Evolutionary conservation across 2,329 filamentous ascomycete species (phyloP).

Genomic region (Alternaria arbusti): DNA sequence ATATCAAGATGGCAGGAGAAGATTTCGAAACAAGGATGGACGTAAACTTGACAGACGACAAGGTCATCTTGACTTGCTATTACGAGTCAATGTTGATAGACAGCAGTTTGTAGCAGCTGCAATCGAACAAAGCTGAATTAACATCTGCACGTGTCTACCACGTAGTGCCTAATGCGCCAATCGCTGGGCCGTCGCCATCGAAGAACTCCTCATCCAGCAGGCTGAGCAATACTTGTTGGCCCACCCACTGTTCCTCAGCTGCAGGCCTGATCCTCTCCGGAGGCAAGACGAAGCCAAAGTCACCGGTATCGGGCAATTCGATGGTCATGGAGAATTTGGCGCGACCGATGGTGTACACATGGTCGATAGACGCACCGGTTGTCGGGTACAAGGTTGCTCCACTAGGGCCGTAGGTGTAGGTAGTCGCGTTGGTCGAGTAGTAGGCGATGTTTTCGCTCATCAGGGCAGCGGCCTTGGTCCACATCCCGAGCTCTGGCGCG

Average conservation of each 20-base stretch:
- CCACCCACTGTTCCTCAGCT: slow-evolving; percentile 55
- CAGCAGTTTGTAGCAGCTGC: background rate
- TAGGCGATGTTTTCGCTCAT: slow-evolving; percentile 59
- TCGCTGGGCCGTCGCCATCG: slow-evolving; percentile 31
- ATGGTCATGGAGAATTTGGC: slow-evolving; percentile 55
- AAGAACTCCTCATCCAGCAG: slow-evolving; percentile 39
- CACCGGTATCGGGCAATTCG: slow-evolving; percentile 57
- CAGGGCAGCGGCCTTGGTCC: slow-evolving; percentile 57
- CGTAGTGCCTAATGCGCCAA: background rate
- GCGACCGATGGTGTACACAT: slow-evolving; percentile 48
- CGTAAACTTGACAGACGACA: too few relatives aligned
- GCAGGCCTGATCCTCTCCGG: slow-evolving; percentile 55
- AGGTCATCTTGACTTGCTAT: background rate
- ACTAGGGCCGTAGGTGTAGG: slow-evolving; percentile 54
- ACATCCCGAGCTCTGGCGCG: slow-evolving; percentile 56
- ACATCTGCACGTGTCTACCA: background rate
- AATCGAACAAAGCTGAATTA: background rate
- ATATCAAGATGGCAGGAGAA: background rate
- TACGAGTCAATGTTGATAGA: background rate
- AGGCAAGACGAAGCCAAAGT: slow-evolving; percentile 58
- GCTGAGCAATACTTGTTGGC: slow-evolving; percentile 31
- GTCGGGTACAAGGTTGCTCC: slow-evolving; percentile 67
- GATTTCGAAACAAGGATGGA: background rate
- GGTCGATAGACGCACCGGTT: slow-evolving; percentile 52
- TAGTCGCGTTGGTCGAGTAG: slow-evolving; percentile 40